Conservation (phyloP, 2,329 filamentous ascomycete genomes). For the Esteya vermicola region DNA sequence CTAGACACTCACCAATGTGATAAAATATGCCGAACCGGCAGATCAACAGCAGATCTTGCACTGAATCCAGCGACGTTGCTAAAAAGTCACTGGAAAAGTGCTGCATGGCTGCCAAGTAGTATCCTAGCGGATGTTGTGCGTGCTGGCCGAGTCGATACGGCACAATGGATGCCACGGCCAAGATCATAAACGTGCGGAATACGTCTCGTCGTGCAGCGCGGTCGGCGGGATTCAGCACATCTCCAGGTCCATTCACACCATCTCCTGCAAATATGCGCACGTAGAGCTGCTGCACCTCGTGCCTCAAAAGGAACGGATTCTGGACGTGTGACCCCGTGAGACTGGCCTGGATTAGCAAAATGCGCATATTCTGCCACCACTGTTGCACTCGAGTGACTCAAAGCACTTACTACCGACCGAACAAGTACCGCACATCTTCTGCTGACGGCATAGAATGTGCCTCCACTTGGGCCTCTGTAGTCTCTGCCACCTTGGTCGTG, state of each 20-base stretch:
- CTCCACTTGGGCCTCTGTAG: constrained; percentile 1
- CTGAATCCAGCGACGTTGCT: constrained; percentile 17
- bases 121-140: constrained; percentile 23
- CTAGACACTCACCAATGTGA: constrained; percentile 18
- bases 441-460: constrained; percentile 1
- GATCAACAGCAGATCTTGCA: constrained; percentile 25
- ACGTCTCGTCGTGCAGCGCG: background rate
- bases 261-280: background rate
- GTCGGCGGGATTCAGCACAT: background rate
- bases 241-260: background rate
- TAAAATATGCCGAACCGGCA: constrained; percentile 27
- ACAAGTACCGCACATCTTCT: background rate
- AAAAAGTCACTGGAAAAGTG: constrained; percentile 17
- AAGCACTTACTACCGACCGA: background rate
- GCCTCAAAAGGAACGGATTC: background rate
- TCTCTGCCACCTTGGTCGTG: background rate
- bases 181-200: constrained; percentile 11
- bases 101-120: constrained; percentile 22
- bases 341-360: background rate
- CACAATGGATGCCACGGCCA: constrained; percentile 16
- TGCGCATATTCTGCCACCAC: background rate
- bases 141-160: constrained; percentile 17
- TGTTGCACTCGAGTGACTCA: no score
- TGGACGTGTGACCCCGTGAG: constrained; percentile 1
- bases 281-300: constrained; percentile 1